Base-by-base conservation (phyloP, 1,139 yeast species). In the Yamadazyma pseudoaaseri region DNA sequence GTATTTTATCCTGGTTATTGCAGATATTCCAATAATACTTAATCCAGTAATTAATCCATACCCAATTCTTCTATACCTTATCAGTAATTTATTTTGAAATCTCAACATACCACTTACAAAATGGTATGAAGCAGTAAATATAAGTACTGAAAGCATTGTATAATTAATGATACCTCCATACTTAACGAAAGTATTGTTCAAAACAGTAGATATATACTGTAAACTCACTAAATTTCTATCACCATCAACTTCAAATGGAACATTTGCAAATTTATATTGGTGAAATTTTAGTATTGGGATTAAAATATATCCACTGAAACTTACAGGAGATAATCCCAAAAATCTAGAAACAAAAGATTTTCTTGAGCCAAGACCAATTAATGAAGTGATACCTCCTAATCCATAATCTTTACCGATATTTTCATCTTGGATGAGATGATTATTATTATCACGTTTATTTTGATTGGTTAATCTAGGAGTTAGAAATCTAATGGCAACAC, bases 191-290 rank as follows among this genome's bases (percentile, higher is more conserved):
- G 60, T 51, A 11, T 48, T 44, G 34, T 53, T 47, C 24, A 76
- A 52, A 8, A 70, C 61, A 49, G 70, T 73, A 3, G 77, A 49
- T 9, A 83, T 63, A 48, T 69, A 84, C 14, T 73, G 73, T 30
- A 85, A 57, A 23, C 65, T 69, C 18, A 85, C 56, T 38, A 76
- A 60, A 1, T 83, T 70, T 6, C 82, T 73, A 52, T 83, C 94
- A 1, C 87, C 92, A 38, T 81, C 84, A 1, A 75, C 62, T 3
- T 47, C 15, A 16, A 61, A 35, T 0, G 94, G 90, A 0, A 64
- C 61, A 10, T 65, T 36, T 31, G 89, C 58, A 43, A 74, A 67
- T 31, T 71, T 68, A 13, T 58, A 43, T 13, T 64, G 60, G 48
- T 85, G 95, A 30, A 58, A 68, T 0, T 47, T 36, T 0, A 79